Conservation (phyloP, 805 yeast species). For the Cyberlindnera japonica region DNA sequence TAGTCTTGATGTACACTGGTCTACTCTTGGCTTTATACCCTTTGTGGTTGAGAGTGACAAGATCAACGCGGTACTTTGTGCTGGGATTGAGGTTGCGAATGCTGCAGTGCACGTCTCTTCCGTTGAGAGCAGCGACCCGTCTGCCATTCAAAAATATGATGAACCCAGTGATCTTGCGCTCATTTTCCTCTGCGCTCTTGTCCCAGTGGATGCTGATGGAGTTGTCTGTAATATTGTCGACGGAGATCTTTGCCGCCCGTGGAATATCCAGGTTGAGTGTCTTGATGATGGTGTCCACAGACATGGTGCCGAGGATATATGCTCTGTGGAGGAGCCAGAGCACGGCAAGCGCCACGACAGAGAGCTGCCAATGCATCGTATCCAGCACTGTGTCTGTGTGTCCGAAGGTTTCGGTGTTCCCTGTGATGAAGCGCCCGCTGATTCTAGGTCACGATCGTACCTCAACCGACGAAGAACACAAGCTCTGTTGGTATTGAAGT, state of each 20-base stretch:
- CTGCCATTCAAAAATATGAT: conserved; percentile 38
- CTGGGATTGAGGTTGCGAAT: conserved; percentile 32
- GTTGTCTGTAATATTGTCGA: conserved; percentile 46
- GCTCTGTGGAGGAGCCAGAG: conserved; percentile 25
- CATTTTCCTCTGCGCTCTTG: conserved; percentile 20
- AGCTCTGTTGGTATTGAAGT: not conserved
- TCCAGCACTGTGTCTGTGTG: not conserved
- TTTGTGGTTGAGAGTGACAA: conserved; percentile 39
- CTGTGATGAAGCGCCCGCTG: not conserved
- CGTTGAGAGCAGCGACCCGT: conserved; percentile 33
- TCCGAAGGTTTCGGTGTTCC: not conserved
- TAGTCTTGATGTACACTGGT: conserved; percentile 39
- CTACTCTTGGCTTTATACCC: conserved; percentile 40
- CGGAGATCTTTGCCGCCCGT: conserved; percentile 48
- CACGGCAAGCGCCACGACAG: conserved; percentile 18
- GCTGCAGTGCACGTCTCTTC: conserved; percentile 34
- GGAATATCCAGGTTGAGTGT: conserved; percentile 53
- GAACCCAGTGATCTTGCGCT: conserved; percentile 35
- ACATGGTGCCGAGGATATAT: conserved; percentile 29
- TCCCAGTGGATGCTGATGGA: conserved; percentile 58
- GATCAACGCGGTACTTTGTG: conserved; percentile 39
- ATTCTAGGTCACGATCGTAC: not conserved
- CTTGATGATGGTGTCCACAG: conserved; percentile 44
- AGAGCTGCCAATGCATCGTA: conserved; percentile 22
- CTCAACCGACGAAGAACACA: not conserved